These are phyloP conservation scores for Pulveroboletus sp. DNA, from an alignment of 768 basidiomycete genomes.

Conservation along the genomic window DNA sequence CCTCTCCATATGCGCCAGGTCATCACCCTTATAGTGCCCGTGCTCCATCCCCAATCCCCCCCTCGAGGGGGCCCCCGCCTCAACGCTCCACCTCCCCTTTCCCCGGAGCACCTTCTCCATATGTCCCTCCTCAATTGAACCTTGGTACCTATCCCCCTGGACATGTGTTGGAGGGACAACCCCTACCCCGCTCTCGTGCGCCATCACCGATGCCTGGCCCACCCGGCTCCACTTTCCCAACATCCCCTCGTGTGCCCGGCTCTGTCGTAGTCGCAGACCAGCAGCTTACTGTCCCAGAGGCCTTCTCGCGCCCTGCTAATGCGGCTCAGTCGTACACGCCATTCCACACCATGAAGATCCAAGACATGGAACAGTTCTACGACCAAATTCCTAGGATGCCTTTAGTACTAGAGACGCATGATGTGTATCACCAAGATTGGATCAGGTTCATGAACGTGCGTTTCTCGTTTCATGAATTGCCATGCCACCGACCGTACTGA, in stretches of 20 bases:
- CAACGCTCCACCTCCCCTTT: slow-evolving; percentile 30
- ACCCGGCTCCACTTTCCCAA: slow-evolving; percentile 25
- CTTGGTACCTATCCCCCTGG: slow-evolving; percentile 49
- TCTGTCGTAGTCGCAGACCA: slow-evolving; percentile 19
- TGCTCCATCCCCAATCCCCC: slow-evolving; percentile 29
- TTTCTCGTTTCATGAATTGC: slow-evolving; percentile 1
- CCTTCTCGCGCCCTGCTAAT: slow-evolving; percentile 70
- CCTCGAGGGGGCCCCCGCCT: slow-evolving; percentile 12
- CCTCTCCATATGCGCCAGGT: slow-evolving; percentile 28
- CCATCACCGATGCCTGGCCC: slow-evolving; percentile 50
- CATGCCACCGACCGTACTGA: too few relatives aligned
- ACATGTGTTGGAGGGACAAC: slow-evolving; percentile 53
- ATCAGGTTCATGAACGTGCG: slow-evolving; percentile 69
- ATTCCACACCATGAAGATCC: slow-evolving; percentile 66
- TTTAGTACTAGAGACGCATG: slow-evolving; percentile 63
- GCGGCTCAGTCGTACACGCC: slow-evolving; percentile 60
- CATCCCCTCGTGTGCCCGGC: slow-evolving; percentile 27
- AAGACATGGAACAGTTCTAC: slow-evolving; percentile 73
- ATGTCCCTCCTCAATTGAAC: slow-evolving; percentile 17
- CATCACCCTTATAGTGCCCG: slow-evolving; percentile 25
- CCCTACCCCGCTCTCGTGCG: slow-evolving; percentile 41
- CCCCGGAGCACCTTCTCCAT: slow-evolving; percentile 29
- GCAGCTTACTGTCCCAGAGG: slow-evolving; percentile 60
- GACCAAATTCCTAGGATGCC: slow-evolving; percentile 71
- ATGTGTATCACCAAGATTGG: slow-evolving; percentile 78